phyloP scores from a whole-genome alignment of 1,284 basidiomycete genomes.

The Moesziomyces parantarcticus region DNA sequence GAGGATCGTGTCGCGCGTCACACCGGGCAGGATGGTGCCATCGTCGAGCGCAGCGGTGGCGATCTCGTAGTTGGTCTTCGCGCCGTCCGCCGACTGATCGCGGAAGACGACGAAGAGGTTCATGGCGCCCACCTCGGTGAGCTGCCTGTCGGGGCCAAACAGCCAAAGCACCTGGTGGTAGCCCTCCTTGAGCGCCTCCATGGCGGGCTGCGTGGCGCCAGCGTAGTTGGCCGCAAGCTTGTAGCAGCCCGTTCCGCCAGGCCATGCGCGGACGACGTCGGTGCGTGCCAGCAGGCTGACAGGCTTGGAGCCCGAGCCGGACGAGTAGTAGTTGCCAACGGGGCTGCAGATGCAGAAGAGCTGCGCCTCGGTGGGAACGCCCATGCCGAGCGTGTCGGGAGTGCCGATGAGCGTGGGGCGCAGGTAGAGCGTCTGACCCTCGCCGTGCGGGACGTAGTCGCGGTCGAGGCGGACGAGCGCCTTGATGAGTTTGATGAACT shows the following conservation, averaged over 20 bases:
- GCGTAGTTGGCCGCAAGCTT: constrained; percentile 84
- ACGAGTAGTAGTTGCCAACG: constrained; percentile 55
- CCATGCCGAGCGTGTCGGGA: constrained; percentile 48
- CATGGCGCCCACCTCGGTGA: constrained; percentile 57
- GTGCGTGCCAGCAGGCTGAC: constrained; percentile 44
- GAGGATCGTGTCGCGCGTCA: constrained; percentile 87
- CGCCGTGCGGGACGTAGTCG: constrained; percentile 42
- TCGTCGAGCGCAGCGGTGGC: constrained; percentile 71
- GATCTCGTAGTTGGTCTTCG: constrained; percentile 28
- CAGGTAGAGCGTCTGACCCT: constrained; percentile 49
- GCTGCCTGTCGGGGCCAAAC: constrained; percentile 43
- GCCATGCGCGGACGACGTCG: constrained; percentile 76
- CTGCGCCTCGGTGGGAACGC: constrained; percentile 46
- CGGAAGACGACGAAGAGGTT: constrained; percentile 56
- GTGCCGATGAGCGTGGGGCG: constrained; percentile 55
- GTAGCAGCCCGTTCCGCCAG: constrained; percentile 90
- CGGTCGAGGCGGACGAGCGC: constrained; percentile 43
- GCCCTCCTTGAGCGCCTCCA: constrained; percentile 43
- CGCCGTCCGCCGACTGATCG: constrained; percentile 26
- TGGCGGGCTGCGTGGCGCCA: constrained; percentile 42
- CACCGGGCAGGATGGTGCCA: constrained; percentile 93
- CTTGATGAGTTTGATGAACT: constrained; percentile 56
- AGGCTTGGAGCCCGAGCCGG: constrained; percentile 49
- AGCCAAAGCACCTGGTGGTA: constrained; percentile 54
- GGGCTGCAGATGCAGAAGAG: constrained; percentile 58